Conservation (phyloP, 768 basidiomycete genomes). For the Grammothele lineata region DNA sequence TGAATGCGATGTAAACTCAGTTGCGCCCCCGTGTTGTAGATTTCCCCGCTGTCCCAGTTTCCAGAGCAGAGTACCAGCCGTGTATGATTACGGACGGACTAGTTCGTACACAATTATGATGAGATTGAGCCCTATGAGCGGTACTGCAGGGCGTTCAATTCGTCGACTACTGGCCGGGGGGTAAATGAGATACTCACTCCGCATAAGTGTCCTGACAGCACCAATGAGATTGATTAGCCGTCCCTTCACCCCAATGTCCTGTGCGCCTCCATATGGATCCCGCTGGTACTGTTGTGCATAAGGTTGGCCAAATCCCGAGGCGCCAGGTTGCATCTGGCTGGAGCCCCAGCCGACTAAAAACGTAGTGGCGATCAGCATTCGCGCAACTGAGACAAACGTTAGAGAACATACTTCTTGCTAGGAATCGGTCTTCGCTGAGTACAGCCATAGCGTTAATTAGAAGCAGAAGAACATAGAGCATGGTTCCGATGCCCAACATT, state of each 20-base stretch:
- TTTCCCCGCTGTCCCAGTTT: no score
- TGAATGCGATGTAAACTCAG: slow-evolving; percentile 40
- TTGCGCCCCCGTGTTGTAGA: no score
- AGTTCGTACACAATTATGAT: slow-evolving; percentile 86
- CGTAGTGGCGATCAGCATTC: slow-evolving; percentile 17
- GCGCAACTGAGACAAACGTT: neutral
- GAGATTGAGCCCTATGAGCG: slow-evolving; percentile 84
- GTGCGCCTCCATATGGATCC: slow-evolving; percentile 48
- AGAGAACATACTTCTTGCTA: slow-evolving; percentile 72
- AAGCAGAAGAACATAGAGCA: slow-evolving; percentile 84
- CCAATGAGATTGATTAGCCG: slow-evolving; percentile 89
- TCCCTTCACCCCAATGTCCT: slow-evolving; percentile 72
- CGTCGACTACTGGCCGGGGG: no score
- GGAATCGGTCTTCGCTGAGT: slow-evolving; percentile 93
- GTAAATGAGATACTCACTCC: slow-evolving; percentile 81
- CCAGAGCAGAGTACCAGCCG: no score
- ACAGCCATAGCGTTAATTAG: slow-evolving; percentile 94
- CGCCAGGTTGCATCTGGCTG: slow-evolving; percentile 52
- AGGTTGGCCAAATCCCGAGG: slow-evolving; percentile 56
- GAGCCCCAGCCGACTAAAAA: slow-evolving; percentile 85
- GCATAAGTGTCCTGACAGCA: slow-evolving; percentile 94
- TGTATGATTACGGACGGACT: slow-evolving; percentile 27
- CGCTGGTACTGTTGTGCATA: slow-evolving; percentile 74
- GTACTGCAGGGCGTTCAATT: no score
- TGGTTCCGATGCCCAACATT: slow-evolving; percentile 61